A percentile compares a stretch with the other conserved stretches of the same genome.
These are phyloP conservation scores for Rutstroemia sp. DNA, from an alignment of 2,329 filamentous ascomycete genomes.

Conservation along the genomic window DNA sequence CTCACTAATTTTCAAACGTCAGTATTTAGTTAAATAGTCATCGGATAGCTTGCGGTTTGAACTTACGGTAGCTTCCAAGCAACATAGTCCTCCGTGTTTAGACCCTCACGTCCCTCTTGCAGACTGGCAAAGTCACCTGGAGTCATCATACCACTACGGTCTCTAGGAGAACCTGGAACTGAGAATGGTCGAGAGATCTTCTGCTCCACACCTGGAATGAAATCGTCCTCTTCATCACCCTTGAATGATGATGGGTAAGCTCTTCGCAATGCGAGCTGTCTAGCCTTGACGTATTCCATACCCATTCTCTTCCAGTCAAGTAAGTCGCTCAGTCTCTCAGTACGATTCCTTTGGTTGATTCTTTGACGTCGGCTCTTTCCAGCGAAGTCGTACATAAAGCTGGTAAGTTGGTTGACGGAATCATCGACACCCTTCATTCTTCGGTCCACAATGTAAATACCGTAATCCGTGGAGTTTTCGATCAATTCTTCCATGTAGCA, in stretches of 20 bases:
- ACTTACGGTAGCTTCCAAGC: slow-evolving; percentile 97
- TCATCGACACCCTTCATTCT: slow-evolving; percentile 94
- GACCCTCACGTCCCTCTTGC: slow-evolving; percentile 86
- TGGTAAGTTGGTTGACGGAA: slow-evolving; percentile 88
- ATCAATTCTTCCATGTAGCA: slow-evolving; percentile 99
- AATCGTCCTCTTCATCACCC: slow-evolving; percentile 73
- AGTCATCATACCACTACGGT: slow-evolving; percentile 96
- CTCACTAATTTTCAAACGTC: slow-evolving; percentile 57
- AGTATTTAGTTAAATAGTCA: slow-evolving; percentile 9
- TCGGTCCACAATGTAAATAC: slow-evolving; percentile 97
- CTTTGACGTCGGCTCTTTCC: slow-evolving; percentile 90
- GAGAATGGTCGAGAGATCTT: slow-evolving; percentile 95
- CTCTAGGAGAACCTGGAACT: slow-evolving; percentile 85
- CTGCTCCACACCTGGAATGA: slow-evolving; percentile 85
- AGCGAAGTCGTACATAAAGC: slow-evolving; percentile 90
- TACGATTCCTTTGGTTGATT: slow-evolving; percentile 97
- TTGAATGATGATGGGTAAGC: slow-evolving; percentile 86
- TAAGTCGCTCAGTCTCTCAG: slow-evolving; percentile 87
- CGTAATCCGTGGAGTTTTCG: slow-evolving; percentile 95
- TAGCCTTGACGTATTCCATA: slow-evolving; percentile 97
- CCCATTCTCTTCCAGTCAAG: slow-evolving; percentile 99
- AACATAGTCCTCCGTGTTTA: slow-evolving; percentile 96
- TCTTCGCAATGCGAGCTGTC: slow-evolving; percentile 82
- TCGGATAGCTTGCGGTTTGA: slow-evolving; percentile 62
- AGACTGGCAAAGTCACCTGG: slow-evolving; percentile 95